phyloP scores from a whole-genome alignment of 1,139 yeast genomes.

The Scheffersomyces stambukii region DNA sequence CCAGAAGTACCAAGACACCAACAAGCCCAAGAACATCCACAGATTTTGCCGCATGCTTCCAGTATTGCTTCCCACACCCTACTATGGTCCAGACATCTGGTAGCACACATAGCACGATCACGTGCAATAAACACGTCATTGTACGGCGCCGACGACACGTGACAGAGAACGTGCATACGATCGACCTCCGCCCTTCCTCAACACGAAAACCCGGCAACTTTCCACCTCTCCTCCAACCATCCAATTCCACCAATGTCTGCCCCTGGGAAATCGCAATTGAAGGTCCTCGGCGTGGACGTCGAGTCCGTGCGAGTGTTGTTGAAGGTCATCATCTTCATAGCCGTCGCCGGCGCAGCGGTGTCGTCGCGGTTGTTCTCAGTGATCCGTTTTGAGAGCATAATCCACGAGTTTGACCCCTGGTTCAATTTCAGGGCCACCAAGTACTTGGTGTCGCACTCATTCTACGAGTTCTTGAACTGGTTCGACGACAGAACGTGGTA shows the following conservation, averaged over 20 bases:
- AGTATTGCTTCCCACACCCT: too few relatives aligned
- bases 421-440: slow-evolving; percentile 95
- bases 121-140: too few relatives aligned
- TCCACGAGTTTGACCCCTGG: slow-evolving; percentile 99
- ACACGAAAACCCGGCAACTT: slow-evolving; percentile 1
- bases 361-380: slow-evolving; percentile 81
- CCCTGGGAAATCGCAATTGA: slow-evolving; percentile 16
- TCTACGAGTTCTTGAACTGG: slow-evolving; percentile 93
- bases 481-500: slow-evolving; percentile 99
- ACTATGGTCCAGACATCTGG: too few relatives aligned
- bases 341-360: slow-evolving; percentile 86
- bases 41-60: too few relatives aligned
- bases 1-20: too few relatives aligned
- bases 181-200: too few relatives aligned
- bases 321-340: slow-evolving; percentile 59
- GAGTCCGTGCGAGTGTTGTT: slow-evolving; percentile 48
- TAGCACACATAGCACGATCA: too few relatives aligned
- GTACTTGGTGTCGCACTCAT: slow-evolving; percentile 78
- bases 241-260: slow-evolving; percentile 8
- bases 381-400: slow-evolving; percentile 87
- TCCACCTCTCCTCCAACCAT: not conserved
- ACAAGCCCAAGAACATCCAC: too few relatives aligned
- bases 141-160: too few relatives aligned
- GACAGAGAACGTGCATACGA: too few relatives aligned
- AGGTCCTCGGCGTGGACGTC: slow-evolving; percentile 32